Base-by-base conservation (phyloP, 2,329 filamentous ascomycete species). In the Fusarium sp. region DNA sequence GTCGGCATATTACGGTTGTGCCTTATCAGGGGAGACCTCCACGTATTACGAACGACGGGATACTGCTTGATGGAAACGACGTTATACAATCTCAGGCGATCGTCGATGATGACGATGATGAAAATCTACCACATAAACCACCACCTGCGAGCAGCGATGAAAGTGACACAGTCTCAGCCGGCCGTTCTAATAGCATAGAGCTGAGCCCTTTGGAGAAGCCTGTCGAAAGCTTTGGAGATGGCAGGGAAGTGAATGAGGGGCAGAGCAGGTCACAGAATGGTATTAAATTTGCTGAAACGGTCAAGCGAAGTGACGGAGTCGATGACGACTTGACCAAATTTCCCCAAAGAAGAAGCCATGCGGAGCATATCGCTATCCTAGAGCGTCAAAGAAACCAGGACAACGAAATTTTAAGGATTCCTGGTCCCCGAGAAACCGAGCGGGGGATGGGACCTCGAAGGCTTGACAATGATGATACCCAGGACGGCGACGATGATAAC, bases 361-460 rank as follows among this genome's bases (percentile, higher is more conserved):
- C 94, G 62, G 92, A 95, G 70, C 94, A 97, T 78, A 97, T 98
- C 78, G 93, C 93, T 11, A 96, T 98, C 77, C 82, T 98, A 20
- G 91, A 98, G 81, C 92, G 93, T 38, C 96, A 98, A 81, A 90
- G 95, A 42, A 92, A 94, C 63, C 90, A 91, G 70, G 91, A 93
- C 63, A 92, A 90, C 50, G 91, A 91, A 39, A 90, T 95, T 1
- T 84, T 98, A 48, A 92, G 94, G 45, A 98, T 99, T 77, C 96
- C 96, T 0, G 95, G 95, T 26, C 96, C 96, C 2, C 88, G 95
- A 76, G 96, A 98, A 79, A 95, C 93, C 55, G 96, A 99, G 77
- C 90, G 90, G 57, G 96, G 96, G 32, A 88, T 94, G 69, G 86
- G 91, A 15, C 95, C 95, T 5, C 85, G 86, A 63, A 84, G 86